Evolutionary conservation across 768 basidiomycete species (phyloP).

Genomic region (Lactarius tabidus): DNA sequence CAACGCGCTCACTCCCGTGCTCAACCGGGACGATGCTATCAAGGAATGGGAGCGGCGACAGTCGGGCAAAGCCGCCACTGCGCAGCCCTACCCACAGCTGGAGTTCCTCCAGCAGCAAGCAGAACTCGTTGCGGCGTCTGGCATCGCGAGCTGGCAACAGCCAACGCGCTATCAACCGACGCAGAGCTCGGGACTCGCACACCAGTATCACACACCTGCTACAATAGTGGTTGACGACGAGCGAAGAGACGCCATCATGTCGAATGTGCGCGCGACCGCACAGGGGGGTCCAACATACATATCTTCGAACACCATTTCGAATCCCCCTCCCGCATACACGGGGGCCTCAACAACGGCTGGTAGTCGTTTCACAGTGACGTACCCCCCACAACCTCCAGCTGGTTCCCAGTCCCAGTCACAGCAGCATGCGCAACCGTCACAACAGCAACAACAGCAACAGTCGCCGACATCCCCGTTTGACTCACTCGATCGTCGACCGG

Average conservation of each 20-base stretch:
- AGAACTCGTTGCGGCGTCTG: conserved; percentile 66
- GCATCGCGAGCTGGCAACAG: conserved; percentile 52
- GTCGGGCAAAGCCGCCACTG: conserved; percentile 62
- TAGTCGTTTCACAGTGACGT: conserved; percentile 58
- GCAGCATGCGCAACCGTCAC: conserved; percentile 28
- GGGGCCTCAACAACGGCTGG: conserved; percentile 49
- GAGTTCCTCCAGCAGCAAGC: conserved; percentile 94
- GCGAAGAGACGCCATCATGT: conserved; percentile 76
- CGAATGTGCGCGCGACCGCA: conserved; percentile 66
- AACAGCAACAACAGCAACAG: conserved; percentile 34
- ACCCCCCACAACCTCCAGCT: conserved; percentile 30
- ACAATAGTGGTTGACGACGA: conserved; percentile 66
- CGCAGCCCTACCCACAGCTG: conserved; percentile 82
- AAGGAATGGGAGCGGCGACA: conserved; percentile 95
- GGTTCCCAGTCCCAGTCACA: conserved; percentile 30
- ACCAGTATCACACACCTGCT: conserved; percentile 60
- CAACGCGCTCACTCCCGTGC: conserved; percentile 86
- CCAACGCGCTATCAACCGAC: conserved; percentile 49
- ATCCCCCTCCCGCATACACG: conserved; percentile 71
- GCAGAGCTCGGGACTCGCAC: conserved; percentile 60
- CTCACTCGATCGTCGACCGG: conserved; percentile 56
- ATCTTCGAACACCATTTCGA: conserved; percentile 54
- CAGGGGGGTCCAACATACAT: conserved; percentile 33
- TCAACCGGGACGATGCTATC: conserved; percentile 93
- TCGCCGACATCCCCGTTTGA: conserved; percentile 48